Conservation (phyloP, 352 stramenopile genomes). For the Phytophthora cajani region DNA sequence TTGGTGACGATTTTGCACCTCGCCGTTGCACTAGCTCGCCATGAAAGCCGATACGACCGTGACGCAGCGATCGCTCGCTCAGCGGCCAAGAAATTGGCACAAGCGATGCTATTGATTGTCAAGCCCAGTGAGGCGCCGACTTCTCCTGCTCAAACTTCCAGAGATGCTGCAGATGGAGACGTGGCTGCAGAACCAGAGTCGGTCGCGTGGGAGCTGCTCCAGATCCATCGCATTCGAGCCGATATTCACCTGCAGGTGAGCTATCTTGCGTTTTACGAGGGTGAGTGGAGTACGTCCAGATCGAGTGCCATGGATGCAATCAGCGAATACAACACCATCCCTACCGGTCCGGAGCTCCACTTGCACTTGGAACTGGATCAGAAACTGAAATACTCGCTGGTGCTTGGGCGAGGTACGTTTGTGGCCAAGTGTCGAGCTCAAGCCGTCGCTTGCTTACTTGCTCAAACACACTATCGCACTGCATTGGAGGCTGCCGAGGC, state of each 20-base stretch:
- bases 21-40: slow-evolving; percentile 28
- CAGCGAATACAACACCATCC: slow-evolving; percentile 15
- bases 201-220: slow-evolving; percentile 38
- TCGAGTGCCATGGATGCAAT: slow-evolving; percentile 35
- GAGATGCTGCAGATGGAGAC: not conserved
- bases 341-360: slow-evolving; percentile 10
- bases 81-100: slow-evolving; percentile 43
- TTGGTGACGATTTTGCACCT: slow-evolving; percentile 43
- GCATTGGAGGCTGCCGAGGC: slow-evolving; percentile 36
- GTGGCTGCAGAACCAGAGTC: not conserved
- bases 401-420: slow-evolving; percentile 41
- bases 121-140: not conserved
- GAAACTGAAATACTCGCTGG: slow-evolving; percentile 45
- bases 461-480: slow-evolving; percentile 33
- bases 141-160: not conserved
- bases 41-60: slow-evolving; percentile 41
- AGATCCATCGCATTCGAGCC: slow-evolving; percentile 33
- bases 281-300: slow-evolving; percentile 43
- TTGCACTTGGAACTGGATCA: slow-evolving; percentile 40
- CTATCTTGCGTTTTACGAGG: slow-evolving; percentile 39
- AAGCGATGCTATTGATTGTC: slow-evolving; percentile 29
- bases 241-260: slow-evolving; percentile 51
- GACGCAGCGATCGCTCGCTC: slow-evolving; percentile 25
- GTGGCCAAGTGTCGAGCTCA: slow-evolving; percentile 48
- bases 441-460: slow-evolving; percentile 48